Conservation (phyloP, 352 stramenopile species). For the Globisporangium splendens region DNA sequence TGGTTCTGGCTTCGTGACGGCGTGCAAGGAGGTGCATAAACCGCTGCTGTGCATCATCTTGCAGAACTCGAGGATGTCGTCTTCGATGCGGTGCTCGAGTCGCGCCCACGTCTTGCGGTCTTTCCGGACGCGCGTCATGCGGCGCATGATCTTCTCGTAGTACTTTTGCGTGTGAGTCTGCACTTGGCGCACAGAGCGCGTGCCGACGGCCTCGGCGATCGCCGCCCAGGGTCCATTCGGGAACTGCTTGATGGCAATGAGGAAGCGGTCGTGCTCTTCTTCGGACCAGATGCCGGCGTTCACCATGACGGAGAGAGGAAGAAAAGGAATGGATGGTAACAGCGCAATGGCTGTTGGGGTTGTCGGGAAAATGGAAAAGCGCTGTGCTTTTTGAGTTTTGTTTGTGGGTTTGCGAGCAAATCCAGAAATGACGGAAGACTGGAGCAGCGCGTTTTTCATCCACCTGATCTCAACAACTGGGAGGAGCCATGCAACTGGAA, state of each 20-base stretch:
- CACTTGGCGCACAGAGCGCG: constrained; percentile 55
- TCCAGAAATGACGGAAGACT: too few species aligned
- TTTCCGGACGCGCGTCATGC: constrained; percentile 52
- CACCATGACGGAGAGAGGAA: too few species aligned
- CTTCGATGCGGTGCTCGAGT: constrained; percentile 58
- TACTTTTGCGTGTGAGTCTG: constrained; percentile 61
- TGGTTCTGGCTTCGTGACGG: too few species aligned
- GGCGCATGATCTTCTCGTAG: constrained; percentile 66
- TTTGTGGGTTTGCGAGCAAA: too few species aligned
- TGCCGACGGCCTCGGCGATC: constrained; percentile 39
- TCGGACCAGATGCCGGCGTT: constrained; percentile 32
- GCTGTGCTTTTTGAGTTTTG: too few species aligned
- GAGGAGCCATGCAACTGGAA: too few species aligned
- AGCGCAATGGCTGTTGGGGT: background rate
- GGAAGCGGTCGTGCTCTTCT: constrained; percentile 58
- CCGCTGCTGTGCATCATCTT: background rate
- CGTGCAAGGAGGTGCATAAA: background rate
- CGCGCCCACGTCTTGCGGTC: constrained; percentile 42
- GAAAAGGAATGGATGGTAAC: background rate
- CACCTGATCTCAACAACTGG: too few species aligned
- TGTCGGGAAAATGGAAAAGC: too few species aligned
- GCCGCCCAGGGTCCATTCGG: constrained; percentile 38
- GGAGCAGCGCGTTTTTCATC: too few species aligned
- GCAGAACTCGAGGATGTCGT: constrained; percentile 23
- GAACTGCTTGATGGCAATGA: constrained; percentile 42